These are phyloP conservation scores for Pistacia vera DNA, from an alignment of 345 rosid genomes.

Conservation along the genomic window DNA sequence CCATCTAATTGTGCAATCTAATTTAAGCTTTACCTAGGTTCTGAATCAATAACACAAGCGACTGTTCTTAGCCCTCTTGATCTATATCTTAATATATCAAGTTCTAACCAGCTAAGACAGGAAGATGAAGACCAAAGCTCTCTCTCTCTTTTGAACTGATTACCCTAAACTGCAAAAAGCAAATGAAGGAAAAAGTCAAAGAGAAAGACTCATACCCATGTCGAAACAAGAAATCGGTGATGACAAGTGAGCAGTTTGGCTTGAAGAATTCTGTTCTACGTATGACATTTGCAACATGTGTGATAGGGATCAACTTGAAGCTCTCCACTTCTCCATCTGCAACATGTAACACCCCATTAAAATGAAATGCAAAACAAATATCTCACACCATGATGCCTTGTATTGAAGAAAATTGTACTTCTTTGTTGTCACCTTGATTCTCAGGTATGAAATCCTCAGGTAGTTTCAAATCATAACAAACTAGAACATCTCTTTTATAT, in stretches of 20 bases:
- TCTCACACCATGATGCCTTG: not conserved
- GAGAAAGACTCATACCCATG: conserved; percentile 65
- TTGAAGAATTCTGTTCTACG: conserved; percentile 71
- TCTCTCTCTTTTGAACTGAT: too few species aligned
- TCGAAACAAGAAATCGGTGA: conserved; percentile 83
- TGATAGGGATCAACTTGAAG: conserved; percentile 72
- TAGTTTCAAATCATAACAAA: conserved; percentile 85
- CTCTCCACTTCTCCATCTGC: conserved; percentile 96
- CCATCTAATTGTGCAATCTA: too few species aligned
- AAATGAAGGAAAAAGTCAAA: not conserved
- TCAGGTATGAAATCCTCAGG: conserved; percentile 63
- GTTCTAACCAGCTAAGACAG: too few species aligned
- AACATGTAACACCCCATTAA: conserved; percentile 7
- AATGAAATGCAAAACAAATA: not conserved
- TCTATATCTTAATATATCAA: too few species aligned
- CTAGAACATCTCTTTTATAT: conserved; percentile 82
- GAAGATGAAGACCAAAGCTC: too few species aligned
- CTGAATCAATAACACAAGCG: too few species aligned
- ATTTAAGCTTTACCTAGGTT: too few species aligned
- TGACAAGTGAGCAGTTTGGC: conserved; percentile 81
- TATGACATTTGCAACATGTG: conserved; percentile 66
- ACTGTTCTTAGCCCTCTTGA: too few species aligned
- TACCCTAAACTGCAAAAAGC: too few species aligned
- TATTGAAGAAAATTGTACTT: conserved; percentile 7
- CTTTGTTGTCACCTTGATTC: conserved; percentile 59